Evolutionary conservation across 2,329 filamentous ascomycete genomes (phyloP), one percentile per base, ranked within the genome.

Genomic region (Cladosporium sp.): DNA sequence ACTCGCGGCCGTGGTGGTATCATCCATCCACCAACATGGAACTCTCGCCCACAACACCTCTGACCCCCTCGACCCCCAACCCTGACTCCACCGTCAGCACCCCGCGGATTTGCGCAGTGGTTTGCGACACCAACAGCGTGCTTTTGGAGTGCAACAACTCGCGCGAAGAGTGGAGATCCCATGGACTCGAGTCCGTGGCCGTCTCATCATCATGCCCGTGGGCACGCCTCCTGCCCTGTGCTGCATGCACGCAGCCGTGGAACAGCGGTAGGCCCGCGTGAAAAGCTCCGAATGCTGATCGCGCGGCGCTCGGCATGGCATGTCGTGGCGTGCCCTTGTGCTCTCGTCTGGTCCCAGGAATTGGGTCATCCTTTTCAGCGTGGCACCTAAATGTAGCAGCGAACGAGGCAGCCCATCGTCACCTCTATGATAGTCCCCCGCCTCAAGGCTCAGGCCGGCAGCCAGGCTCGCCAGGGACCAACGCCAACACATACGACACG

Each of bases 221-320:
- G 33, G 35, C 22, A 39, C 43, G 43, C 43, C 33, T 20, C 25
- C 39, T 43, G 48, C 48, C 40, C 48, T 39, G 48, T 50, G 48
- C 48, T 43, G 40, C 33, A 27, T 50, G 48, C 36, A 38, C 36
- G 45, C 27, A 22, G 45, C 18, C 45, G 45, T 40, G 45, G 43
- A 46, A 38, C 43, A 46, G 33, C 43, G 43, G 43, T 16, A 48
- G 25, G 38, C 30, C 36, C 45, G 45, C 45, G 38, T 22, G 20
- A 48, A 40, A 48, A 40, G 45, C 45, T 48, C 45, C 45, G 45
- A 48, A 48, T 48, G 36, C 27, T 35, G 32, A 48, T 19, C 19
- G 19, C 38, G 19, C 45, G 36, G 45, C 27, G 27, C 36, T 35
- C 45, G 45, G 45, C 45, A 48, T 40, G 38, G 45, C 45, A 33